These are phyloP conservation scores for Monascus purpureus DNA, from an alignment of 495 filamentous ascomycete species.

Conservation along the genomic window DNA sequence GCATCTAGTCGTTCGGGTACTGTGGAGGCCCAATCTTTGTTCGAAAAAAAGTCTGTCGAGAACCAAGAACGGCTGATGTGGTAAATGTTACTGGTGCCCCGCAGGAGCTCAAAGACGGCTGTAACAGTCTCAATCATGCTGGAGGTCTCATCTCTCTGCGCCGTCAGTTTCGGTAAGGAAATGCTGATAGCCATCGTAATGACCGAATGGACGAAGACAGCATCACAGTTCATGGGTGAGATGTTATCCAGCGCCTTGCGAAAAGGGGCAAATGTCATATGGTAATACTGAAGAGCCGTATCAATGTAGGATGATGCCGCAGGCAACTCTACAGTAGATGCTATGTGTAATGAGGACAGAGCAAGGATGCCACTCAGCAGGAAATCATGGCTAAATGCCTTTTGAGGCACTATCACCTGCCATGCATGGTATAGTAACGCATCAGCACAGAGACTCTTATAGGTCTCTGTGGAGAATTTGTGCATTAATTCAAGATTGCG, in stretches of 20 bases:
- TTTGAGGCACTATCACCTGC: constrained; percentile 29
- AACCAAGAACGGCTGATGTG: constrained; percentile 19
- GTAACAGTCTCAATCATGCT: constrained; percentile 26
- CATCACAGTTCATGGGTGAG: constrained; percentile 33
- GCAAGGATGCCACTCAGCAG: constrained; percentile 42
- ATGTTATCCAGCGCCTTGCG: constrained; percentile 31
- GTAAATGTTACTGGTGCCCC: constrained; percentile 22
- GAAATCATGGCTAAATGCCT: constrained; percentile 36
- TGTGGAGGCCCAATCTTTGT: constrained; percentile 7
- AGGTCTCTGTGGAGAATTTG: constrained; percentile 28
- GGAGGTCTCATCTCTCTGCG: constrained; percentile 14
- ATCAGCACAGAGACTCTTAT: constrained; percentile 17
- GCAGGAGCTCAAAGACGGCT: constrained; percentile 22
- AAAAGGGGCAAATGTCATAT: constrained; percentile 31
- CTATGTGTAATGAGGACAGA: constrained; percentile 39
- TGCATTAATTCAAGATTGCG: constrained; percentile 29
- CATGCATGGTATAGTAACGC: constrained; percentile 16
- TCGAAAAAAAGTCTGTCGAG: constrained; percentile 13
- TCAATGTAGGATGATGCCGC: constrained; percentile 31
- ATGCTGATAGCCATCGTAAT: constrained; percentile 35
- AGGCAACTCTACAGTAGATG: constrained; percentile 20
- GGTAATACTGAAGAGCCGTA: constrained; percentile 35
- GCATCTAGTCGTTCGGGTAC: constrained; percentile 6
- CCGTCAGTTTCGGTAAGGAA: constrained; percentile 27
- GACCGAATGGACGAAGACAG: constrained; percentile 36